Evolutionary conservation across 805 yeast genomes (phyloP).

Genomic region (Saccharomycopsis sp.): DNA sequence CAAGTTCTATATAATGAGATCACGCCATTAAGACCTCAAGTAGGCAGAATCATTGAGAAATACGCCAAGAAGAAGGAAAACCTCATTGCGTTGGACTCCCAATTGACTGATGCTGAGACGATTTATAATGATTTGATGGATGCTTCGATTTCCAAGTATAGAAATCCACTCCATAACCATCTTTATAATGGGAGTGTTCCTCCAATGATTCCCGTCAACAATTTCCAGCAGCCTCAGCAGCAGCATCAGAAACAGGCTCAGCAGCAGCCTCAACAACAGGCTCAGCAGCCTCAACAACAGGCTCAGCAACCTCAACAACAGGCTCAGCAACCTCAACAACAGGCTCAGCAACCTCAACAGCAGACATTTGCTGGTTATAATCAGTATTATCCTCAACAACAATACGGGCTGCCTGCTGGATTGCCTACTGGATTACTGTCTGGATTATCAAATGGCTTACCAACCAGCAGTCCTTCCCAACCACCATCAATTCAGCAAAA

Average conservation of each 20-base stretch:
- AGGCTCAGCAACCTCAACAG: conserved; percentile 1
- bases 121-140: conserved; percentile 67
- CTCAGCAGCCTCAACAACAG: conserved; percentile 31
- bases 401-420: not conserved
- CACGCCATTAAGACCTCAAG: conserved; percentile 63
- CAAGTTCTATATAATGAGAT: conserved; percentile 68
- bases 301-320: conserved; percentile 39
- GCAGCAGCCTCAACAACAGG: conserved; percentile 23
- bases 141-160: conserved; percentile 30
- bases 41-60: conserved; percentile 71
- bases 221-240: conserved; percentile 8
- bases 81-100: conserved; percentile 59
- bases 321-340: conserved; percentile 29
- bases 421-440: not conserved
- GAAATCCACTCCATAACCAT: conserved; percentile 23
- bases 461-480: too few species aligned
- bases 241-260: conserved; percentile 8
- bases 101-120: conserved; percentile 61
- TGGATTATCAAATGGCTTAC: too few species aligned
- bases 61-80: conserved; percentile 76
- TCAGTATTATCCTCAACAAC: not conserved
- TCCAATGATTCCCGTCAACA: conserved; percentile 8
- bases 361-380: not conserved
- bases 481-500: too few species aligned
- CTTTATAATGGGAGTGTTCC: conserved; percentile 15